Conservation (phyloP, 2,329 filamentous ascomycete genomes). For the Mycosphaerella sp. region DNA sequence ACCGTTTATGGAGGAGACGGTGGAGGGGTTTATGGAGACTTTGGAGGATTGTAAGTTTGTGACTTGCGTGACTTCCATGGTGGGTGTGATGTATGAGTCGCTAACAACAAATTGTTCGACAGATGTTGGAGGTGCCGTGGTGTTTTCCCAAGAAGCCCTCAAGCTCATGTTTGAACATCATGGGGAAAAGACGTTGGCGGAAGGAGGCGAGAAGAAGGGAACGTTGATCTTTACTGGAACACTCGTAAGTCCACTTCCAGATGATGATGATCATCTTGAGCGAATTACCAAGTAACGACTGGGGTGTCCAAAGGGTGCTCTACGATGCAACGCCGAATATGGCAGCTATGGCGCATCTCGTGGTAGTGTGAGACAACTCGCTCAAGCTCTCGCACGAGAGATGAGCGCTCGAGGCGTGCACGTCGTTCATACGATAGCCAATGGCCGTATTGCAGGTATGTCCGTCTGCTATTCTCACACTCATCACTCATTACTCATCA, state of each 20-base stretch:
- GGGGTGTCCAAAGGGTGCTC: slow-evolving; percentile 12
- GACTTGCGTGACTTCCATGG: too few species aligned
- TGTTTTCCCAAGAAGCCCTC: slow-evolving; percentile 49
- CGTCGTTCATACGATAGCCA: slow-evolving; percentile 54
- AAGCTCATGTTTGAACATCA: slow-evolving; percentile 49
- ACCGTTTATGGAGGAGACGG: slow-evolving; percentile 50
- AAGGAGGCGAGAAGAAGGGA: slow-evolving; percentile 49
- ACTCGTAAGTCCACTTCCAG: neutral
- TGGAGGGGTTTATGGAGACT: slow-evolving; percentile 44
- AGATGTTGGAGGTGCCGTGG: slow-evolving; percentile 42
- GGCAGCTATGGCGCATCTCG: slow-evolving; percentile 51
- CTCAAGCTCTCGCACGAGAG: slow-evolving; percentile 51
- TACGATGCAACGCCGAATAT: slow-evolving; percentile 50
- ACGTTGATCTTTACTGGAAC: slow-evolving; percentile 54
- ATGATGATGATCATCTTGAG: too few species aligned
- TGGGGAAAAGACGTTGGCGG: slow-evolving; percentile 42
- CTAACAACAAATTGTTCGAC: neutral
- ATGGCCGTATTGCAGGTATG: slow-evolving; percentile 49
- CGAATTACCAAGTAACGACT: too few species aligned
- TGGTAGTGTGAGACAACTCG: slow-evolving; percentile 49
- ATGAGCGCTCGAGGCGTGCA: slow-evolving; percentile 52
- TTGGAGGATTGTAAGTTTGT: slow-evolving; percentile 38
- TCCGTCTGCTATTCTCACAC: slow-evolving; percentile 43
- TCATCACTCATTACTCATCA: slow-evolving; percentile 28
- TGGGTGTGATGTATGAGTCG: too few species aligned